phyloP scores from a whole-genome alignment of 2,329 filamentous ascomycete genomes.

The Rhynchosporium agropyri region DNA sequence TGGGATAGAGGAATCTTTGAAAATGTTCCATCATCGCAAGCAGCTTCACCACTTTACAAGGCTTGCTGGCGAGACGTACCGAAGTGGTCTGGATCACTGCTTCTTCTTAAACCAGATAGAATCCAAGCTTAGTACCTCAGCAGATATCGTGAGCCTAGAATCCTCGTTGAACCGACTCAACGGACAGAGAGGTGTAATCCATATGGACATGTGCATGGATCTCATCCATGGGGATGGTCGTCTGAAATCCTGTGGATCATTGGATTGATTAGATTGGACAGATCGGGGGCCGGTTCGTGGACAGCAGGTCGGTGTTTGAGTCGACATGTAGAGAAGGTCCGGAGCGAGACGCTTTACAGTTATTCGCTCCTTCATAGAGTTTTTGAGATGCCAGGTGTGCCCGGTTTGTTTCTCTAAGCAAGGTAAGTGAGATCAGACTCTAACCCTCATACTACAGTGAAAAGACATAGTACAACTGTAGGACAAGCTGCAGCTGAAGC shows the following conservation, averaged over 20 bases:
- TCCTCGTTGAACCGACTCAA: slow-evolving; percentile 43
- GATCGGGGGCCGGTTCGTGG: not conserved
- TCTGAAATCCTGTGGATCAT: slow-evolving; percentile 15
- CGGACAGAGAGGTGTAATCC: slow-evolving; percentile 47
- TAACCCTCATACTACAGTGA: too few species aligned
- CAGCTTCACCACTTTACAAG: too few species aligned
- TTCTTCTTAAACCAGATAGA: too few species aligned
- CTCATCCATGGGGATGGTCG: slow-evolving; percentile 48
- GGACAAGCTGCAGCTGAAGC: not conserved
- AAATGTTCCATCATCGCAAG: too few species aligned
- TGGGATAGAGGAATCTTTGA: too few species aligned
- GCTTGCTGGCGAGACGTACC: too few species aligned
- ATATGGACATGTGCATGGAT: slow-evolving; percentile 49
- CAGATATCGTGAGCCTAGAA: slow-evolving; percentile 22
- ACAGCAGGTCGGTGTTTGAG: not conserved
- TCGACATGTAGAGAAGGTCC: not conserved
- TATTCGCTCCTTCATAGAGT: too few species aligned
- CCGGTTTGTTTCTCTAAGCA: too few species aligned
- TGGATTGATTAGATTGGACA: not conserved
- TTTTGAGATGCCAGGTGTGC: too few species aligned
- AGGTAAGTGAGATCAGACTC: too few species aligned
- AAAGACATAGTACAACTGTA: not conserved
- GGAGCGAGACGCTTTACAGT: not conserved
- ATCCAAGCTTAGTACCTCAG: too few species aligned
- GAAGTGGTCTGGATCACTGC: too few species aligned